Base-by-base conservation (phyloP, 2,329 filamentous ascomycete genomes). In the Bipolaris sorokiniana region DNA sequence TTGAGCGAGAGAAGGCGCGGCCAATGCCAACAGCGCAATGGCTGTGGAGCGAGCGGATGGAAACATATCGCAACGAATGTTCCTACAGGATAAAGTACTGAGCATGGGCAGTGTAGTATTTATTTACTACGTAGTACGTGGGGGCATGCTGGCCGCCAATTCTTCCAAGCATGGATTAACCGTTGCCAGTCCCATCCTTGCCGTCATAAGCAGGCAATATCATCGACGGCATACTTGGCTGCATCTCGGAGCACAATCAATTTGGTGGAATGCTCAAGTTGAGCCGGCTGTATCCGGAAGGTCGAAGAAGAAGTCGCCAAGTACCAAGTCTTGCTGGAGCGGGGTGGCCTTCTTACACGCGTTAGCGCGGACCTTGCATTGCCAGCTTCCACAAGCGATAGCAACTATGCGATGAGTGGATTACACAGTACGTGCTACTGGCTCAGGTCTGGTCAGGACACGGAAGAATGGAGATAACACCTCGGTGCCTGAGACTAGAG, bases 1-100 rank as follows among this genome's bases (percentile, higher is more conserved):
- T 26, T 66, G 64, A 13, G 64, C 64, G 36, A 50, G 26, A 9
- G 50, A 44, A 26, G 57, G 48, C 2, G 47, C 22, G n/a, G 54
- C 57, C 23, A 51, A 47, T 28, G 42, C 26, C 22, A 63, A 47
- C 58, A 63, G 48, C 54, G 51, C 31, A 5, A 41, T 5, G 20
- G 57, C 54, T 47, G 51, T 31, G 13, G 48, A 41, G 33, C 51
- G 37, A 38, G 40, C 5, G 13, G 33, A 23, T 34, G 41, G 48
- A 46, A 52, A 44, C 59, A 62, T 62, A 3, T 46, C 47, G 31
- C 38, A 31, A 31, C 16, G 41, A 49, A 26, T 31, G 28, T 51
- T 36, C 40, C 41, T 46, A 38, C 34, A 7, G 20, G 13, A 42
- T 3, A 13, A 48, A 31, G 33, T 38, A 48, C 46, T n/a, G 9